These are phyloP conservation scores for Phialophora expanda DNA, from an alignment of 2,329 filamentous ascomycete genomes.

Conservation along the genomic window DNA sequence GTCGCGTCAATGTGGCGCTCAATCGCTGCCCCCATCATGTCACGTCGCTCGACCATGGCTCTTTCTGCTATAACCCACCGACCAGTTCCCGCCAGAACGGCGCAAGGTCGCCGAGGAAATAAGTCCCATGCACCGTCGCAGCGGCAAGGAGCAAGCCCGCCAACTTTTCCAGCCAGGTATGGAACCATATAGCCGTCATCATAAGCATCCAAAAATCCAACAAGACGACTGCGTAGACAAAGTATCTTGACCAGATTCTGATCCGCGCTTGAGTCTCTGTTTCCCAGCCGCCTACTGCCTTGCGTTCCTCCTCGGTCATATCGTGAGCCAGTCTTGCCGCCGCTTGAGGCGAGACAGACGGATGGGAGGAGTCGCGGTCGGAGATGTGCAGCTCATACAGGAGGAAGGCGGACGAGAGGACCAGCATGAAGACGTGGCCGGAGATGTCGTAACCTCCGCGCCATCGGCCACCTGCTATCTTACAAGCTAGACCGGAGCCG, in stretches of 20 bases:
- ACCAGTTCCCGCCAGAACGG: conserved; percentile 53
- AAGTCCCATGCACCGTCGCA: conserved; percentile 56
- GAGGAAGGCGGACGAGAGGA: conserved; percentile 80
- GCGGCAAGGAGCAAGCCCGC: conserved; percentile 58
- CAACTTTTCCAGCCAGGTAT: conserved; percentile 96
- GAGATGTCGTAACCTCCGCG: conserved; percentile 94
- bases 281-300: conserved; percentile 41
- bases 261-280: conserved; percentile 53
- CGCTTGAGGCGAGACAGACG: conserved; percentile 37
- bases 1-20: background rate
- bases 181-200: conserved; percentile 98
- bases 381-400: conserved; percentile 78
- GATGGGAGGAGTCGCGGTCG: conserved; percentile 56
- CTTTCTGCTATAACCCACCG: conserved; percentile 45
- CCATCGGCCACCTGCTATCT: conserved; percentile 81
- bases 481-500: conserved; percentile 68
- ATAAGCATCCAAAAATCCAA: conserved; percentile 93
- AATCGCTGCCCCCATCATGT: background rate
- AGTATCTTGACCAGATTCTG: conserved; percentile 62
- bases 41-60: background rate
- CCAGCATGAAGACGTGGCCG: conserved; percentile 91
- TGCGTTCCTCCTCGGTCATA: conserved; percentile 49
- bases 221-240: conserved; percentile 64
- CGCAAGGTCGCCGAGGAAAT: conserved; percentile 56
- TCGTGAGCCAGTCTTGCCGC: conserved; percentile 57